Conservation (phyloP, 441 rosid species). For the Croton setiger region DNA sequence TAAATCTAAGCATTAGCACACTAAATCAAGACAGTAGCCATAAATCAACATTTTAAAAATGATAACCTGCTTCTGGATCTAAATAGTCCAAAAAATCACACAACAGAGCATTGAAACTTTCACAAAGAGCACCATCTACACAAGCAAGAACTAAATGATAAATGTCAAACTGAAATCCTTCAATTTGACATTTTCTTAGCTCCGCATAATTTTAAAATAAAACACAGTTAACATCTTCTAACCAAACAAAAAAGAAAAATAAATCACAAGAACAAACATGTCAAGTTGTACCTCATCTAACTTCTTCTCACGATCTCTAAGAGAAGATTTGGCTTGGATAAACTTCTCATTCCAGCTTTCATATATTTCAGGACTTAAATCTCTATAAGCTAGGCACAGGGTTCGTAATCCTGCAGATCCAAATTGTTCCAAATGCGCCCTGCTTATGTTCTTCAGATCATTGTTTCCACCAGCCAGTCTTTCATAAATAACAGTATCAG, state of each 20-base stretch:
- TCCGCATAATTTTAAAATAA: background rate
- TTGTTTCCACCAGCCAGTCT: slow-evolving; percentile 74
- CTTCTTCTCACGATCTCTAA: slow-evolving; percentile 97
- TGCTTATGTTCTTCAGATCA: slow-evolving; percentile 56
- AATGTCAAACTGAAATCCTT: background rate
- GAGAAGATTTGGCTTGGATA: slow-evolving; percentile 94
- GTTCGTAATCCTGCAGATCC: slow-evolving; percentile 99
- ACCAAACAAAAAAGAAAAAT: background rate
- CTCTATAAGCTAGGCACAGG: slow-evolving; percentile 93
- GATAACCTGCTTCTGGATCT: background rate
- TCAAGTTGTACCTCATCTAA: slow-evolving; percentile 77
- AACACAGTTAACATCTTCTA: background rate
- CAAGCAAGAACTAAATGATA: background rate
- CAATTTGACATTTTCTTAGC: background rate
- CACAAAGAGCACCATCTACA: background rate
- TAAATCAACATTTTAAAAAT: background rate
- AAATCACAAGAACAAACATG: background rate
- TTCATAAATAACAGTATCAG: slow-evolving; percentile 75
- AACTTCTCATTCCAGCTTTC: slow-evolving; percentile 99
- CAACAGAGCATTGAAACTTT: slow-evolving; percentile 4
- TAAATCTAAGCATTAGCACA: background rate
- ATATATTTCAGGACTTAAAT: slow-evolving; percentile 72
- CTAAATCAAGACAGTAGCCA: background rate
- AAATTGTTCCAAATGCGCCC: slow-evolving; percentile 79
- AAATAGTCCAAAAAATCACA: background rate